phyloP scores from a whole-genome alignment of 495 filamentous ascomycete species.

The Jackrogersella multiformis region DNA sequence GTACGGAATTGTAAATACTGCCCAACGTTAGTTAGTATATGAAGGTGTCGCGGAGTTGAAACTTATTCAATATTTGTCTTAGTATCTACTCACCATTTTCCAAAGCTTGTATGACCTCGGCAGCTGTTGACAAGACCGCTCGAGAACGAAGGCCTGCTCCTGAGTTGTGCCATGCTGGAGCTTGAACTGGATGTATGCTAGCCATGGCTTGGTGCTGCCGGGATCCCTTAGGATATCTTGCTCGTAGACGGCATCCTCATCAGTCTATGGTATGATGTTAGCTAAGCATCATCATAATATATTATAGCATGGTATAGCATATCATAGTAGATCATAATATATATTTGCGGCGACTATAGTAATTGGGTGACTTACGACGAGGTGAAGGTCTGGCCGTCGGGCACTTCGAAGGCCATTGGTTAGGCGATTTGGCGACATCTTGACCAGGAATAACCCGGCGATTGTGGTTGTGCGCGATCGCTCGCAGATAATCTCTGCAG shows the following conservation, averaged over 20 bases:
- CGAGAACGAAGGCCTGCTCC: conserved; percentile 94
- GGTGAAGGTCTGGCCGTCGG: conserved; percentile 69
- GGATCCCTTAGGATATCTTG: conserved; percentile 91
- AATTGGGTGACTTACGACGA: conserved; percentile 72
- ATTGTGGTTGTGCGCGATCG: conserved; percentile 39
- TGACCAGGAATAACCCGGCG: conserved; percentile 29
- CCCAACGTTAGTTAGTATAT: conserved; percentile 45
- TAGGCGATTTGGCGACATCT: conserved; percentile 45
- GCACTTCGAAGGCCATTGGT: conserved; percentile 41
- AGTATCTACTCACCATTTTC: conserved; percentile 84
- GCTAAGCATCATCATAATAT: background rate
- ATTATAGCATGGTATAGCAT: background rate
- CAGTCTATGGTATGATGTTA: conserved; percentile 60
- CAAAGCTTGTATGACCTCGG: conserved; percentile 98
- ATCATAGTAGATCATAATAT: too few species aligned
- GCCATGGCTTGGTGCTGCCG: conserved; percentile 92
- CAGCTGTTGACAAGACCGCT: conserved; percentile 87
- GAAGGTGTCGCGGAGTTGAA: conserved; percentile 24
- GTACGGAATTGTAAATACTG: conserved; percentile 89
- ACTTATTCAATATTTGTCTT: background rate
- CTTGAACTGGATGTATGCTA: conserved; percentile 94
- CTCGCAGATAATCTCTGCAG: conserved; percentile 43
- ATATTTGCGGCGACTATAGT: too few species aligned
- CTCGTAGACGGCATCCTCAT: conserved; percentile 93
- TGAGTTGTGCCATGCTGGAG: conserved; percentile 83